Evolutionary conservation across 2,329 filamentous ascomycete species (phyloP).

Genomic region (Exophiala calicioides): DNA sequence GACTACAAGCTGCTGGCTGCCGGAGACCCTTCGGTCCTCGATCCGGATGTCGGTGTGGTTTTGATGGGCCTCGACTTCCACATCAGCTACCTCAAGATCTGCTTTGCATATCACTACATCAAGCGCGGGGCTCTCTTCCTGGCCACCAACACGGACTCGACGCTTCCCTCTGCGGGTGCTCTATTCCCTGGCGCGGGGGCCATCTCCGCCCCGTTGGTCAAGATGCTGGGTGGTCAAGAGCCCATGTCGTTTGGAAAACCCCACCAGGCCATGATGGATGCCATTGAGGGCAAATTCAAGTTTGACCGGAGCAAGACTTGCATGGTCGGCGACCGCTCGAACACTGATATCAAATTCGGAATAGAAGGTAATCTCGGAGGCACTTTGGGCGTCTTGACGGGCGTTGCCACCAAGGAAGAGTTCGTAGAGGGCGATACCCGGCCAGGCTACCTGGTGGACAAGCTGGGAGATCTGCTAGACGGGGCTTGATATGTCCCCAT

Average conservation of each 20-base stretch:
- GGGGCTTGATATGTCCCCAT: constrained; percentile 6
- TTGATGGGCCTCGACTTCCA: constrained; percentile 91
- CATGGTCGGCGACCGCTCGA: constrained; percentile 92
- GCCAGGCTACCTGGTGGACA: constrained; percentile 81
- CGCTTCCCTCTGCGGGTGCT: constrained; percentile 75
- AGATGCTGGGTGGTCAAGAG: constrained; percentile 63
- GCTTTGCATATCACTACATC: constrained; percentile 83
- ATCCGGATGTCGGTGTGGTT: constrained; percentile 86
- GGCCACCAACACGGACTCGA: constrained; percentile 90
- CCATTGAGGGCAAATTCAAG: constrained; percentile 91
- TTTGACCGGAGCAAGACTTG: constrained; percentile 82
- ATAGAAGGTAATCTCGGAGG: constrained; percentile 87
- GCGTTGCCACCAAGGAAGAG: constrained; percentile 77
- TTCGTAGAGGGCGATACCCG: constrained; percentile 75
- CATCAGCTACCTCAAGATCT: constrained; percentile 90
- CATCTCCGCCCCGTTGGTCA: constrained; percentile 73
- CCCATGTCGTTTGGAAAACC: constrained; percentile 88
- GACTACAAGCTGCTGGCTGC: constrained; percentile 77
- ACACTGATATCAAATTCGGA: constrained; percentile 96
- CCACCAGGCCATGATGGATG: constrained; percentile 99
- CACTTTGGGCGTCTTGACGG: constrained; percentile 86
- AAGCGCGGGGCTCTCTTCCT: constrained; percentile 78
- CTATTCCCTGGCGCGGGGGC: constrained; percentile 92
- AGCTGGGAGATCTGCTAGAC: constrained; percentile 70
- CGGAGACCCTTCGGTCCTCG: constrained; percentile 69